Base-by-base conservation (phyloP, 2,329 filamentous ascomycete genomes). In the Paecilomyces niveus region DNA sequence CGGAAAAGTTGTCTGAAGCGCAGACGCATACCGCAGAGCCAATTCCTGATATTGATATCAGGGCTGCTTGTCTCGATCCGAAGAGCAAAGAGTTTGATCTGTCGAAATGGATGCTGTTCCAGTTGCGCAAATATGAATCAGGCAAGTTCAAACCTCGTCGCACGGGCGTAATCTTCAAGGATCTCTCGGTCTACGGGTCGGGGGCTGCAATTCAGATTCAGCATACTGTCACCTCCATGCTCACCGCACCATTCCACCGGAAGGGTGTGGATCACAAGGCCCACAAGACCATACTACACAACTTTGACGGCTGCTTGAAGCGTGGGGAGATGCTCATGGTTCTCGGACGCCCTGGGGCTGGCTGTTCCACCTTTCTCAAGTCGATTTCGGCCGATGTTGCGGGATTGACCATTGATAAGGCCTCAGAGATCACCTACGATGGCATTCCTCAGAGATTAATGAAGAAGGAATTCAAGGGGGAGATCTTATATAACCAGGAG, bases 291-390 rank as follows among this genome's bases (percentile, higher is more conserved):
- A 86, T 85, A 59, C 65, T 85, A 22, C 76, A 75, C 51, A 74
- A 79, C 57, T 84, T 84, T 60, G 76, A 84, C 61, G 81, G 81
- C 7, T 68, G 80, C 0, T 67, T 85, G 55, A 78, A 78, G 58
- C 77, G 74, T 58, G 81, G 82, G 1, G 82, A 77, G 57, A 63
- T 77, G 61, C 62, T 76, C 10, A 70, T 76, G 54, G 75, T 77
- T 6, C 65, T 77, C 5, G 74, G 75, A 22, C 68, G 73, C 18
- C 74, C 75, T 7, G 74, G 75, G 4, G 72, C 70, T 59, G 76
- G 76, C 53, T 96, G 91, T 74, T 90, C 89, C 13, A 95, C 91
- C 1, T 86, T 95, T 62, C 79, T 96, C 60, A 95, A 95, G 79
- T 89, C 89, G 0, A 82, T 96, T 59, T 84, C 89, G 11, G 91